phyloP scores from a whole-genome alignment of 768 basidiomycete species.

The Phanerodontia chrysosporium region DNA sequence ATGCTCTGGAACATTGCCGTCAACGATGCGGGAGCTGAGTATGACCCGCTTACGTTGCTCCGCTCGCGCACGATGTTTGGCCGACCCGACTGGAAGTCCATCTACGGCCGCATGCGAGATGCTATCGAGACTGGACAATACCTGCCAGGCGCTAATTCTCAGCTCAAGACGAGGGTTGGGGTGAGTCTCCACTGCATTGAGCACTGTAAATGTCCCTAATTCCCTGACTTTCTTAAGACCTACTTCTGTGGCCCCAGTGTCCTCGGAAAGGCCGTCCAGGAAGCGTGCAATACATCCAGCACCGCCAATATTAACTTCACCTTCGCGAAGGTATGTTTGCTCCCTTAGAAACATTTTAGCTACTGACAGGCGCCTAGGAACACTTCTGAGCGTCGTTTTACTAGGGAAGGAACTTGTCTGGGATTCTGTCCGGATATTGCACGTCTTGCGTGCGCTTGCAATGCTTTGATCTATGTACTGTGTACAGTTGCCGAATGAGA shows the following conservation, averaged over 20 bases:
- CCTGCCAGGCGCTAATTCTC: constrained; percentile 71
- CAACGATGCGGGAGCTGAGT: constrained; percentile 80
- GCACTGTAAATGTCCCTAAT: no score
- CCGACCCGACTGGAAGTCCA: constrained; percentile 83
- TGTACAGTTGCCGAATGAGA: no score
- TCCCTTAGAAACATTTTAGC: constrained; percentile 8
- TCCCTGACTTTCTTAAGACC: constrained; percentile 40
- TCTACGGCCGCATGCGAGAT: constrained; percentile 70
- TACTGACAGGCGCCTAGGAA: constrained; percentile 36
- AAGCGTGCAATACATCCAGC: constrained; percentile 56
- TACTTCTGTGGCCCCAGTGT: constrained; percentile 85
- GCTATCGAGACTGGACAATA: constrained; percentile 83
- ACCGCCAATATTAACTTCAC: constrained; percentile 61
- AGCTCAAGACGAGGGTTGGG: constrained; percentile 79
- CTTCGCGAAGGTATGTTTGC: constrained; percentile 70
- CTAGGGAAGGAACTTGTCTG: no score
- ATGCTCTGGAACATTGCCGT: constrained; percentile 92
- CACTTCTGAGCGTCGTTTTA: constrained; percentile 43
- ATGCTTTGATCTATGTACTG: no score
- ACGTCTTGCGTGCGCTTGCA: no score
- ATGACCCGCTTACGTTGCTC: constrained; percentile 86
- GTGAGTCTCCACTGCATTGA: constrained; percentile 54
- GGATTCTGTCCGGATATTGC: no score
- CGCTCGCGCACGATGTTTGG: constrained; percentile 89
- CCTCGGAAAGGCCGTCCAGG: constrained; percentile 74